Evolutionary conservation across 2,329 filamentous ascomycete genomes (phyloP).

Genomic region (Diaporthe velutina): DNA sequence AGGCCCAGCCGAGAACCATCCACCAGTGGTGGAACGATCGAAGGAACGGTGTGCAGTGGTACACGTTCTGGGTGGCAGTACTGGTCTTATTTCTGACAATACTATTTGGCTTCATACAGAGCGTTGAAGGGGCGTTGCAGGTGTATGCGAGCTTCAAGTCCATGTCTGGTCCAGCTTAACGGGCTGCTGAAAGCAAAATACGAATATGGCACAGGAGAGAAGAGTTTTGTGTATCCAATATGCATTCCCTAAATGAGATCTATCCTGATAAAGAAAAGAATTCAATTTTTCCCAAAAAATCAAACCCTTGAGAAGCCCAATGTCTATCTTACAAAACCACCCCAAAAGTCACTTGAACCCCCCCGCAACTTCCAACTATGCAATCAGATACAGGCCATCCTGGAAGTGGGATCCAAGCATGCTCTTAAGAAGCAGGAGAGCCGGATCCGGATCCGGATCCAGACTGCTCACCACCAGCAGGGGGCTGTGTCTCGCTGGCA

Average conservation of each 20-base stretch:
- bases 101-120: conserved; percentile 56
- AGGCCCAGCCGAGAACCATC: conserved; percentile 51
- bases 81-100: conserved; percentile 52
- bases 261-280: background rate
- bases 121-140: conserved; percentile 56
- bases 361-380: background rate
- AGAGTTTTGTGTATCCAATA: background rate
- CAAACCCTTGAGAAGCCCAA: background rate
- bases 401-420: background rate
- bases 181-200: background rate
- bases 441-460: background rate
- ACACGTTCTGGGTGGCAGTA: conserved; percentile 60
- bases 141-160: conserved; percentile 47
- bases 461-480: background rate
- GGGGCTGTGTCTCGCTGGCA: background rate
- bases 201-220: background rate
- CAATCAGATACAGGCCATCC: background rate
- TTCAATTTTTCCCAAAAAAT: background rate
- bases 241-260: background rate
- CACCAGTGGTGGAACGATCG: conserved; percentile 58
- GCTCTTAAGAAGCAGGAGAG: background rate
- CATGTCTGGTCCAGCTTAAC: background rate
- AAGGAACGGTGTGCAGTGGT: conserved; percentile 58
- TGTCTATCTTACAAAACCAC: background rate
- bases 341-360: background rate